phyloP scores from a whole-genome alignment of 2,329 filamentous ascomycete genomes.

The Colletotrichum spaethianum region DNA sequence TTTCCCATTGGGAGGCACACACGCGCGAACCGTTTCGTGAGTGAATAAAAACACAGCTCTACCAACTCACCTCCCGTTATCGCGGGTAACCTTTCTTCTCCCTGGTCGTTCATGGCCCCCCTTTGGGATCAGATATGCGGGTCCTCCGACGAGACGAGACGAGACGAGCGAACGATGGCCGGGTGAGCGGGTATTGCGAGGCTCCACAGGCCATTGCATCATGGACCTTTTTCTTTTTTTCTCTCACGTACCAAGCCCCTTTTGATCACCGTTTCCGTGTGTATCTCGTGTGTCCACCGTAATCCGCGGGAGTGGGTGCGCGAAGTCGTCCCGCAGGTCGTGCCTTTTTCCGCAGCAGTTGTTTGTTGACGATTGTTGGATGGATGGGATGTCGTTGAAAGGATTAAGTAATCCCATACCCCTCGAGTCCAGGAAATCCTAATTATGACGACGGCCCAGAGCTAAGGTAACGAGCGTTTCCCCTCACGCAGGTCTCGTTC shows the following conservation, averaged over 20 bases:
- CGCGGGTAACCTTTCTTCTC: neutral
- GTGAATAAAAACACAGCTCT: neutral
- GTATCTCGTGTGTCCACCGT: neutral
- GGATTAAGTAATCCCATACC: slow-evolving; percentile 30
- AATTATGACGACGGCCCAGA: slow-evolving; percentile 11
- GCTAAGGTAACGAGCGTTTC: slow-evolving; percentile 25
- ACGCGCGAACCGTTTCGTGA: slow-evolving; percentile 6
- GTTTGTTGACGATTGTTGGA: neutral
- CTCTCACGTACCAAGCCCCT: neutral
- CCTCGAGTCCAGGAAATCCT: neutral
- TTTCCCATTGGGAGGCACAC: neutral
- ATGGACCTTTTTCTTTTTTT: neutral
- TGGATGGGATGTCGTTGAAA: slow-evolving; percentile 37
- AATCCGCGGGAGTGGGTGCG: neutral
- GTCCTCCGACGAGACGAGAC: slow-evolving; percentile 4
- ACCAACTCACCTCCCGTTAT: neutral
- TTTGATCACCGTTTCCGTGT: slow-evolving; percentile 3
- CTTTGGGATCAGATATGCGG: neutral
- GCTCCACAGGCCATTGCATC: slow-evolving; percentile 12
- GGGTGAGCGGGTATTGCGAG: slow-evolving; percentile 7
- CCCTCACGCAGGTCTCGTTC: slow-evolving; percentile 39
- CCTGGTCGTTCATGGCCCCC: neutral
- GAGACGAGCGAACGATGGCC: neutral
- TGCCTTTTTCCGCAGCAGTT: neutral
- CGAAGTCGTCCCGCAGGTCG: slow-evolving; percentile 1